Conservation (phyloP, 2,329 filamentous ascomycete species). For the Lomentospora prolificans region DNA sequence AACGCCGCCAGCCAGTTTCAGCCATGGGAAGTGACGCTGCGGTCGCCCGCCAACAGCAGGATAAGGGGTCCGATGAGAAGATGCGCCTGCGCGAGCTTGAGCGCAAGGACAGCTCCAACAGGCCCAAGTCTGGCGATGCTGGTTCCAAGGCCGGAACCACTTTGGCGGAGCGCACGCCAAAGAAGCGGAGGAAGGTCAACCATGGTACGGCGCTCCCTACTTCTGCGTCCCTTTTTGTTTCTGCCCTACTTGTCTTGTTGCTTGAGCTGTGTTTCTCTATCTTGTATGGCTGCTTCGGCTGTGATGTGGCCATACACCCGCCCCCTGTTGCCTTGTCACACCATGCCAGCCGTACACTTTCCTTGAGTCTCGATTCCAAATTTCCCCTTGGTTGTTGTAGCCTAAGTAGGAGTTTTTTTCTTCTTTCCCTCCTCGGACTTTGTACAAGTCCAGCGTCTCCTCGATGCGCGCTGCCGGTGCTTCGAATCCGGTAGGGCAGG, state of each 20-base stretch:
- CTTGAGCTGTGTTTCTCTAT: too few species aligned
- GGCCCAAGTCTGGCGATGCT: neutral
- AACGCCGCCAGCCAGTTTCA: neutral
- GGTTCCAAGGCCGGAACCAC: constrained; percentile 1
- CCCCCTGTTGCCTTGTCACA: neutral
- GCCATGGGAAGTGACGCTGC: constrained; percentile 3
- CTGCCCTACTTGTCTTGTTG: neutral
- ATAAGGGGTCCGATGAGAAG: neutral
- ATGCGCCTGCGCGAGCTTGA: constrained; percentile 3
- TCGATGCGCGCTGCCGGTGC: neutral
- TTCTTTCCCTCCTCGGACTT: neutral
- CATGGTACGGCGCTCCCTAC: constrained; percentile 52
- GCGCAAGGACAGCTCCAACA: neutral
- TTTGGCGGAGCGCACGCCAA: constrained; percentile 31
- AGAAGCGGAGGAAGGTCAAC: constrained; percentile 83
- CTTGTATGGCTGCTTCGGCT: too few species aligned
- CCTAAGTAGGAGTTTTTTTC: neutral
- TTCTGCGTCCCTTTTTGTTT: constrained; percentile 11
- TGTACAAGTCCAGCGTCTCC: neutral
- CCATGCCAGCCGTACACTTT: neutral
- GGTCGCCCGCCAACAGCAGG: neutral
- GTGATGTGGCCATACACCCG: neutral
- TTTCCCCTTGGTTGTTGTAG: neutral
- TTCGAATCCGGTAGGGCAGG: neutral
- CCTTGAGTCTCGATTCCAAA: neutral